phyloP scores from a whole-genome alignment of 768 basidiomycete genomes.

The Suillus spraguei region DNA sequence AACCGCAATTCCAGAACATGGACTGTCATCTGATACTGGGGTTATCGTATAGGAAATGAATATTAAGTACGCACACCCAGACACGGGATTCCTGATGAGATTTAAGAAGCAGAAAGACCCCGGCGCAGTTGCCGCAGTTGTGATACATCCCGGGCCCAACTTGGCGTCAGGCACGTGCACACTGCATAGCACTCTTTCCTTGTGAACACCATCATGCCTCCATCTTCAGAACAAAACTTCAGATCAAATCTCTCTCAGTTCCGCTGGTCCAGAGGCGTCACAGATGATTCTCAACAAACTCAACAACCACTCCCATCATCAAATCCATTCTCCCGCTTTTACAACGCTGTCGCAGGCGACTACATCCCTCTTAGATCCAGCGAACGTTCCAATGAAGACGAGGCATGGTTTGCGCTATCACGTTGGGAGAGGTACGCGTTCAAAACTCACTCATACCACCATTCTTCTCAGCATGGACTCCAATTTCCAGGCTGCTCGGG shows the following conservation, averaged over 20 bases:
- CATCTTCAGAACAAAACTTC: slow-evolving; percentile 63
- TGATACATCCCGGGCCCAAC: neutral
- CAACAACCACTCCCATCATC: slow-evolving; percentile 34
- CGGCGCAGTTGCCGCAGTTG: neutral
- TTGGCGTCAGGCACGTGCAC: neutral
- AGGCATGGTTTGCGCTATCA: slow-evolving; percentile 90
- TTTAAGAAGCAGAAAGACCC: no score
- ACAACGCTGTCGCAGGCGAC: slow-evolving; percentile 80
- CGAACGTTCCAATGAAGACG: slow-evolving; percentile 90
- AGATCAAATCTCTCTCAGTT: slow-evolving; percentile 80
- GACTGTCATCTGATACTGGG: no score
- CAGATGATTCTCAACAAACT: slow-evolving; percentile 65
- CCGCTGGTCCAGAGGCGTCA: slow-evolving; percentile 77
- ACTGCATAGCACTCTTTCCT: neutral
- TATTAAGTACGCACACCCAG: no score
- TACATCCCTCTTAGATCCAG: slow-evolving; percentile 86
- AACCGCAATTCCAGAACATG: no score
- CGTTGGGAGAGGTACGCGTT: slow-evolving; percentile 85
- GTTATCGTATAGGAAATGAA: no score
- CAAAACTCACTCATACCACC: neutral
- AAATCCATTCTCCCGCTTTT: slow-evolving; percentile 86
- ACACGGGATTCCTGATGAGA: no score
- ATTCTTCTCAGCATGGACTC: neutral
- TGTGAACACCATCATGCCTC: slow-evolving; percentile 16
- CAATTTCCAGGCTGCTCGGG: slow-evolving; percentile 68